Base-by-base conservation (phyloP, 1,139 yeast genomes). In the Protomyces arabidopsidicola region DNA sequence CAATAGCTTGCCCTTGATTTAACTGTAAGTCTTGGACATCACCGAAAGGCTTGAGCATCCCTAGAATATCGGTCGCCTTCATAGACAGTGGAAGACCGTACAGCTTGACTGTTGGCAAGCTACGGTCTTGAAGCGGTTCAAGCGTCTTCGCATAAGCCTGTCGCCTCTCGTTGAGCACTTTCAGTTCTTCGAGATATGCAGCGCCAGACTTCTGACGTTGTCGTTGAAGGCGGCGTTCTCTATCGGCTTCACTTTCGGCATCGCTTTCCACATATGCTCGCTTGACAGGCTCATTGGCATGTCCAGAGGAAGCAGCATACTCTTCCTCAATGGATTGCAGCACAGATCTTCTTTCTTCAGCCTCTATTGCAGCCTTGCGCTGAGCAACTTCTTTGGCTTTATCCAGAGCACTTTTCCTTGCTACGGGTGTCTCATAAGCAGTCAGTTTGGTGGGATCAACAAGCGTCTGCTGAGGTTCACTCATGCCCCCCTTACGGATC, bases 321-420 rank as follows among this genome's bases (percentile, higher is more conserved):
- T 58, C 62, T 14, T 50, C 56, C 16, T 63, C 67, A 53, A 68
- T 67, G 27, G 65, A 67, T 34, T 65, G 66, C 16, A 62, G 60
- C 34, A 66, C 69, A 12, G 48, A n/a, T 12, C 22, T 5, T 18
- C 24, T 42, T 4, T 65, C 66, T 24, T 45, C 55, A 3, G 67
- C 63, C 48, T 68, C 69, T 18, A 53, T 63, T 16, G 59, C 67
- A 18, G 64, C 54, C 38, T 54, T 53, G 24, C 55, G 63, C 53
- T 63, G 66, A 27, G 67, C 69, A n/a, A 59, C 65, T 18, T 66
- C 68, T 18, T 53, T 39, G 10, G 68, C 67, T 24, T 62, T 55
- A 31, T 68, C 69, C 39, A 66, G 66, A 36, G 67, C 65, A 3
- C 67, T 55, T 50, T 65, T 65, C 16, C 51, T 45, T 42, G 63